phyloP scores from a whole-genome alignment of 2,329 filamentous ascomycete genomes.

The Chaetomiaceae sp. region DNA sequence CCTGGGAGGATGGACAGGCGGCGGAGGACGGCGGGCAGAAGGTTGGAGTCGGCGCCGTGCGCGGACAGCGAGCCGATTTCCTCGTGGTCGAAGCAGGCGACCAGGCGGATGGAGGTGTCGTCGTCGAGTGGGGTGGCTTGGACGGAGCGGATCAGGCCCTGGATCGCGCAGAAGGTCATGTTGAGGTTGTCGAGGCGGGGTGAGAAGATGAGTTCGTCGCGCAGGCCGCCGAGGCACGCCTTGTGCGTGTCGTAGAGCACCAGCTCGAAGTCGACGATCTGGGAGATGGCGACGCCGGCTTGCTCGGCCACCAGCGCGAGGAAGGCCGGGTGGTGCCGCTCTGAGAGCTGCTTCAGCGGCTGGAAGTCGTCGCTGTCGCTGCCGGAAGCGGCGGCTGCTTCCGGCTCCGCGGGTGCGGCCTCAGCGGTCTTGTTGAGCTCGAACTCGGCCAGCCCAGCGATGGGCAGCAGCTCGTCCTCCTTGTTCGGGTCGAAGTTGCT shows the following conservation, averaged over 20 bases:
- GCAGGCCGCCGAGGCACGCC: slow-evolving; percentile 78
- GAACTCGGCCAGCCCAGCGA: slow-evolving; percentile 77
- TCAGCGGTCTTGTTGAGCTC: slow-evolving; percentile 72
- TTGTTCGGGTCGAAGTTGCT: slow-evolving; percentile 91
- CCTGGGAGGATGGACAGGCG: slow-evolving; percentile 76
- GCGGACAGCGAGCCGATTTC: slow-evolving; percentile 91
- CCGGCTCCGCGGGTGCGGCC: slow-evolving; percentile 32
- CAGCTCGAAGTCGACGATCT: slow-evolving; percentile 89
- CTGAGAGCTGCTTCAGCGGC: slow-evolving; percentile 68
- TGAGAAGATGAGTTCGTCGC: slow-evolving; percentile 93
- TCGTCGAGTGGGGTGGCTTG: slow-evolving; percentile 58
- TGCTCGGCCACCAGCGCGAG: slow-evolving; percentile 79
- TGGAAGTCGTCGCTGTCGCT: slow-evolving; percentile 52
- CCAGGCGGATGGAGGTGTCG: slow-evolving; percentile 79
- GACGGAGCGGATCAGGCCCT: slow-evolving; percentile 77
- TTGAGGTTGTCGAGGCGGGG: slow-evolving; percentile 92
- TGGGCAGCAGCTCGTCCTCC: slow-evolving; percentile 91
- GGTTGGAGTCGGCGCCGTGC: slow-evolving; percentile 88
- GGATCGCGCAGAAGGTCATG: slow-evolving; percentile 90
- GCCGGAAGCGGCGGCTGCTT: no score
- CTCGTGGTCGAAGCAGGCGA: slow-evolving; percentile 94
- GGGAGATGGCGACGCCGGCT: slow-evolving; percentile 60
- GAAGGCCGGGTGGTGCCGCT: slow-evolving; percentile 84
- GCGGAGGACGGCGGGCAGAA: slow-evolving; percentile 79
- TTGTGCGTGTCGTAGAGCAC: slow-evolving; percentile 96